Conservation (phyloP, 441 rosid genomes). For the Theobroma grandiflorum region DNA sequence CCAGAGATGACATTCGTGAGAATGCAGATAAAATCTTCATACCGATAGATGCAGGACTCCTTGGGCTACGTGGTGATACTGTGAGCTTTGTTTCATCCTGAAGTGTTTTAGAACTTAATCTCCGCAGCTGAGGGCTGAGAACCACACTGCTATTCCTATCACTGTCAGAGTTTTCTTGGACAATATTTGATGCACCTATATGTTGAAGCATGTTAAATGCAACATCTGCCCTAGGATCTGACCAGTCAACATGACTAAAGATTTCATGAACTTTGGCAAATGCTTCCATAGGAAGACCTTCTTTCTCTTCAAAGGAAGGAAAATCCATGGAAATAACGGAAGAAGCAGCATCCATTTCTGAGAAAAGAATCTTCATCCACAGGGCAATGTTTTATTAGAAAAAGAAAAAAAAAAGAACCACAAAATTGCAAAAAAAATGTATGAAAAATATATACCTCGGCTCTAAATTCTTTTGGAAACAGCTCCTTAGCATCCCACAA, state of each 20-base stretch:
- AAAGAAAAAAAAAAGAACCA: constrained; percentile 19
- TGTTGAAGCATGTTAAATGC: constrained; percentile 83
- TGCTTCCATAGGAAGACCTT: constrained; percentile 90
- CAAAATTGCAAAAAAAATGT: constrained; percentile 24
- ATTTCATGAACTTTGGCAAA: constrained; percentile 93
- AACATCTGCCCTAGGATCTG: constrained; percentile 69
- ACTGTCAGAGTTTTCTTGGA: constrained; percentile 52
- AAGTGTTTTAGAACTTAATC: constrained; percentile 46
- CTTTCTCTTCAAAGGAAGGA: constrained; percentile 75
- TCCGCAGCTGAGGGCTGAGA: constrained; percentile 47
- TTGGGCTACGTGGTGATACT: constrained; percentile 39
- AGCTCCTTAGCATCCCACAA: constrained; percentile 82
- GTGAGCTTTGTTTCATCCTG: constrained; percentile 44
- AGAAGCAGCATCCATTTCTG: constrained; percentile 88
- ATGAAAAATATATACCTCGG: constrained; percentile 66
- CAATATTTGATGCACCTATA: constrained; percentile 58
- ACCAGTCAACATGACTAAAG: constrained; percentile 86
- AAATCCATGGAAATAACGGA: constrained; percentile 65
- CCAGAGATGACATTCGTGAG: constrained; percentile 39
- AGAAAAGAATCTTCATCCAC: constrained; percentile 86
- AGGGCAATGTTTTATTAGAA: constrained; percentile 42
- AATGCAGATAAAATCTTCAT: constrained; percentile 39
- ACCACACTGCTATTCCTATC: constrained; percentile 33
- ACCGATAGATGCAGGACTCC: constrained; percentile 38
- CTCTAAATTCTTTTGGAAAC: constrained; percentile 89